These are phyloP conservation scores for Alloteropsis semialata DNA, from an alignment of 176 grass and related monocot genomes.

Conservation along the genomic window DNA sequence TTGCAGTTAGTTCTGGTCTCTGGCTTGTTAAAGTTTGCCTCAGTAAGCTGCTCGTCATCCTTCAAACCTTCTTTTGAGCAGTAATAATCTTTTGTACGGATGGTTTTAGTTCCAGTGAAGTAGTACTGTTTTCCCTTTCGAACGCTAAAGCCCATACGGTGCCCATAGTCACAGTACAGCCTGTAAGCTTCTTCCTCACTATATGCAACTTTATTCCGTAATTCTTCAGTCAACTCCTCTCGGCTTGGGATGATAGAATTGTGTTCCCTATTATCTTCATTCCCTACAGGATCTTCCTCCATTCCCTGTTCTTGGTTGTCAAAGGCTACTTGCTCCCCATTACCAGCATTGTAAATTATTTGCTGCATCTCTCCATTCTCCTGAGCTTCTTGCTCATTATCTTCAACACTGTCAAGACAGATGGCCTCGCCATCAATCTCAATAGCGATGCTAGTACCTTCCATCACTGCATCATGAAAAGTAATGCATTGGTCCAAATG, in stretches of 20 bases:
- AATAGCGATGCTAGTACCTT: constrained; percentile 58
- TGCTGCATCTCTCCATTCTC: constrained; percentile 37
- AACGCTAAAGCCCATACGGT: constrained; percentile 81
- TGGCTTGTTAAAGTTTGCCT: constrained; percentile 63
- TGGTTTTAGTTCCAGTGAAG: constrained; percentile 69
- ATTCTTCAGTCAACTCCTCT: constrained; percentile 69
- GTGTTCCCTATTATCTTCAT: constrained; percentile 42
- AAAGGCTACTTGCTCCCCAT: constrained; percentile 34
- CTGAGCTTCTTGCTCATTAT: constrained; percentile 40
- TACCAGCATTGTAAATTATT: constrained; percentile 40
- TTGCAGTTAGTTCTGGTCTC: constrained; percentile 85
- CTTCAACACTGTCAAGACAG: constrained; percentile 50
- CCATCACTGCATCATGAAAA: constrained; percentile 50
- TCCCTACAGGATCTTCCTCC: constrained; percentile 22
- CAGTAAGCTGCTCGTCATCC: constrained; percentile 66
- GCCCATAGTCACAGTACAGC: constrained; percentile 73
- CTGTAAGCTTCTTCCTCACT: constrained; percentile 90
- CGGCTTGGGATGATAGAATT: constrained; percentile 41
- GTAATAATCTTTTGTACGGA: constrained; percentile 84
- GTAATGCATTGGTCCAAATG: not conserved
- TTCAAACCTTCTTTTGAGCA: constrained; percentile 89
- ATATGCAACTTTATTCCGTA: constrained; percentile 55
- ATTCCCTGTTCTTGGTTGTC: constrained; percentile 27
- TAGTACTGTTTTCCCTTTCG: constrained; percentile 84
- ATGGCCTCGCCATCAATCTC: constrained; percentile 75